Base-by-base conservation (phyloP, 805 yeast species). In the Zygoascus ofunaensis region DNA sequence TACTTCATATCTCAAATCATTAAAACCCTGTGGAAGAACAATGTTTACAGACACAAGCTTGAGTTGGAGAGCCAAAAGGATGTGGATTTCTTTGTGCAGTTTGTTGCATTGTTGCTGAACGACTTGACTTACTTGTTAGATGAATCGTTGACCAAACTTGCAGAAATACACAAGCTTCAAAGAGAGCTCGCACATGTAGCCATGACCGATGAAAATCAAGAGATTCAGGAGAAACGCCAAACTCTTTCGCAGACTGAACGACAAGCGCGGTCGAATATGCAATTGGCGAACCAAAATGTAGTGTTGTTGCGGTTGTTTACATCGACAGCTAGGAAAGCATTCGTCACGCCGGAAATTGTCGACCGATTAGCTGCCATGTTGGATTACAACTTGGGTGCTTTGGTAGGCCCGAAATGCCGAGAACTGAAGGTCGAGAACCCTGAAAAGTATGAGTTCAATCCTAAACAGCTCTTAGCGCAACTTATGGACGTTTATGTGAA, bases 351-450 rank as follows among this genome's bases (percentile, higher is more conserved):
- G 1, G 98, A 92, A 63, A 80, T 92, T 56, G 95, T 90, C 35
- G 95, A 87, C 55, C 74, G 98, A 62, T 69, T 92, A 50, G 95
- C 98, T 0, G 87, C 95, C 38, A 92, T 92, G 99, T 70, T 92
- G 60, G 83, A 92, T 65, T 90, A 89, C 64, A 92, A 92, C 60
- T 68, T 92, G 49, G 83, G 79, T 41, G 87, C 90, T n/a, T 70
- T 92, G 63, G 97, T 87, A 21, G 99, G 99, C 0, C 97, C 97
- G 14, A 82, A 83, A 58, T 89, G 95, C 66, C 76, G 89, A 7
- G 87, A 83, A 41, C 73, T 92, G 55, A 87, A 85, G 58, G 98
- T 92, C 23, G 72, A 74, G 47, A 73, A 82, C 49, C 97, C 97
- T 0, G 85, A 81, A 51, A 76, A 79, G 53, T 89, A 87, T 59